Evolutionary conservation across 2,329 filamentous ascomycete species (phyloP), one percentile per base, ranked within the genome.

Genomic region (Neonectria coccinea): DNA sequence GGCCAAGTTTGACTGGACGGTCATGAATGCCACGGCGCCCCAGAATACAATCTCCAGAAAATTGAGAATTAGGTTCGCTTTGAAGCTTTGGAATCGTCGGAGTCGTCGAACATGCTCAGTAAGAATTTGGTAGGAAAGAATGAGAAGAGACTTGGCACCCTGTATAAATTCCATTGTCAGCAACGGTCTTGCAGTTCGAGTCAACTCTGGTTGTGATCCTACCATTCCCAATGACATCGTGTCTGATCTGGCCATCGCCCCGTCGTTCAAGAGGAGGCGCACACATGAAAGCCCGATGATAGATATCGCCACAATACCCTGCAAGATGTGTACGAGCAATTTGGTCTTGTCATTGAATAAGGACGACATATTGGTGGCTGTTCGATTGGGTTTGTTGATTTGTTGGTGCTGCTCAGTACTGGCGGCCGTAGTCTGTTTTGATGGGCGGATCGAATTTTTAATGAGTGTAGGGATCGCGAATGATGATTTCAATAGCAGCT

Each of bases 21-120:
- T 31, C 39, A 57, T 48, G 20, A 18, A 29, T n/a, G 36, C 42
- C 16, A 57, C 55, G 9, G 8, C 55, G 3, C 11, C 29, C 80
- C 81, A 83, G 67, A 82, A 82, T 22, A 81, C 70, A 7, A 78
- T 65, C 65, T 83, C 81, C 10, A 82, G 69, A 52, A 64, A 71
- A 70, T 79, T 80, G 60, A 82, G 72, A 39, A 82, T 78, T 9
- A 73, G 64, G 66, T 80, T 75, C 16, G 79, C 79, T 67, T 81
- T 82, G 7, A 77, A 69, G 64, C 75, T 79, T 27, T 65, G 72
- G 78, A 78, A 82, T 59, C 72, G 75, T 22, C 72, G 63, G 52
- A 81, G 74, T 2, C 67, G 67, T 10, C 61, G 44, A n/a, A 74
- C 65, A 62, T 80, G 77, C 33, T 78, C 75, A 27, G 77, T 77